Conservation (phyloP, 257 asterid species). For the Capsicum chinense region DNA sequence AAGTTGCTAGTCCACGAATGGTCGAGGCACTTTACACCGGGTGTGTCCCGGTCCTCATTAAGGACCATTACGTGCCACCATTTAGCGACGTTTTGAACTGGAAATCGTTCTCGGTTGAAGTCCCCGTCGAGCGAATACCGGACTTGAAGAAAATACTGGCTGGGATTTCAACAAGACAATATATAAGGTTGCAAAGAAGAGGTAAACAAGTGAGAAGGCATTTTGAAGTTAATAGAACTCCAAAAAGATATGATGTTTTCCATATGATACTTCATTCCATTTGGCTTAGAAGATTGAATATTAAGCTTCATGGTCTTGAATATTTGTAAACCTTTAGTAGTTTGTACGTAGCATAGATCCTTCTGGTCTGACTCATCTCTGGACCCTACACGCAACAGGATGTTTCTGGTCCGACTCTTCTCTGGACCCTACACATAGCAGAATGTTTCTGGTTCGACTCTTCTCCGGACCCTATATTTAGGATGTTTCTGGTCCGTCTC, state of each 20-base stretch:
- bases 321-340: conserved; percentile 33
- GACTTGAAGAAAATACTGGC: conserved; percentile 61
- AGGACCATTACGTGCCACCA: conserved; percentile 68
- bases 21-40: conserved; percentile 79
- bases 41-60: conserved; percentile 69
- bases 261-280: conserved; percentile 89
- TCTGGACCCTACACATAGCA: no score
- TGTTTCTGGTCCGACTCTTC: no score
- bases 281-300: conserved; percentile 78
- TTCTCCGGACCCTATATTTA: no score
- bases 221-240: conserved; percentile 70
- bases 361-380: neutral
- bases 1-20: conserved; percentile 87
- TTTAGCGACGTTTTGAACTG: conserved; percentile 79
- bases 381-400: neutral
- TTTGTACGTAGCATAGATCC: neutral
- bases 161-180: conserved; percentile 66
- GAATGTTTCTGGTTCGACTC: no score
- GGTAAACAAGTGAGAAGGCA: conserved; percentile 68
- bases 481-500: no score
- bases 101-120: conserved; percentile 61
- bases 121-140: conserved; percentile 59
- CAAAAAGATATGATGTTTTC: conserved; percentile 79
- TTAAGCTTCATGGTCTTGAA: conserved; percentile 50
- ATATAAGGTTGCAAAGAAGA: conserved; percentile 72